Conservation (phyloP, 148 eudicot species). For the Vaccinium myrtillus region DNA sequence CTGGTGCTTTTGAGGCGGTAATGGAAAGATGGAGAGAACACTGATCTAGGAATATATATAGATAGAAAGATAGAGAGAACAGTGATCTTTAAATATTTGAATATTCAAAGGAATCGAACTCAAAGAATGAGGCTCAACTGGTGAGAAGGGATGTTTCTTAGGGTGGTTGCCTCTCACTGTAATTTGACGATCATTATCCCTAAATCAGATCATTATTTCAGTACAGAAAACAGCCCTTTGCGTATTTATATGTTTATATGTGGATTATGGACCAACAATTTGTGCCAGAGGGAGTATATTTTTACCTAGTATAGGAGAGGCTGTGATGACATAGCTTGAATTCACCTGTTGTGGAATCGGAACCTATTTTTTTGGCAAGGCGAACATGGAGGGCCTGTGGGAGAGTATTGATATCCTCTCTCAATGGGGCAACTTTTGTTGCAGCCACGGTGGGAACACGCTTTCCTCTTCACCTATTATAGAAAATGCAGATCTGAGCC, state of each 20-base stretch:
- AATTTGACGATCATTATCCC: neutral
- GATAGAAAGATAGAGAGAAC: too few species aligned
- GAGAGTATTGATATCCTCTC: neutral
- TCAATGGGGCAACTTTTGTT: neutral
- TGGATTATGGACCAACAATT: neutral
- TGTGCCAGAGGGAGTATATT: neutral
- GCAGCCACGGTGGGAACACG: neutral
- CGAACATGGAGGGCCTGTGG: neutral
- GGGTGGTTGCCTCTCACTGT: too few species aligned
- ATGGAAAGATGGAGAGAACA: too few species aligned
- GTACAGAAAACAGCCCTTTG: neutral
- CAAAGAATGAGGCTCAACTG: too few species aligned
- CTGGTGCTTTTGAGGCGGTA: too few species aligned
- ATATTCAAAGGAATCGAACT: too few species aligned
- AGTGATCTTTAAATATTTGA: too few species aligned
- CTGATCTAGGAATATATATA: too few species aligned
- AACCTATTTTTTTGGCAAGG: neutral
- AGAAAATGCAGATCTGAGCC: neutral
- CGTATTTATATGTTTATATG: neutral
- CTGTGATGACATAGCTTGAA: neutral
- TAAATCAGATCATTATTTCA: neutral
- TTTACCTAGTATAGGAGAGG: neutral
- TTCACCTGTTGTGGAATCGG: neutral
- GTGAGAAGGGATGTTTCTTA: too few species aligned
- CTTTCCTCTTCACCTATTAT: neutral